phyloP scores from a whole-genome alignment of 306 rosid species.

The Pyrus betulifolia region DNA sequence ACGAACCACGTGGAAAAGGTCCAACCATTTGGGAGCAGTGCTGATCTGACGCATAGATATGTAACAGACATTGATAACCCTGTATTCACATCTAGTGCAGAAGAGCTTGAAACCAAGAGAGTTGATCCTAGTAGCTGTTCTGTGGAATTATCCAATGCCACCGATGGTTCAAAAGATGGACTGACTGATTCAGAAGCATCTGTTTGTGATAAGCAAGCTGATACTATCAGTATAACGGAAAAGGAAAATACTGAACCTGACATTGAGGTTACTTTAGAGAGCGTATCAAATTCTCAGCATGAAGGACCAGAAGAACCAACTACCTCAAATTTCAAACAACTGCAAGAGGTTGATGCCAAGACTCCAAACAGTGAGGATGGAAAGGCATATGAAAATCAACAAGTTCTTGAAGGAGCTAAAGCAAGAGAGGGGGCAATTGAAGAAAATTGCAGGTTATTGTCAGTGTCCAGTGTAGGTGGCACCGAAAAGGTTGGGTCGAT shows the following conservation, averaged over 20 bases:
- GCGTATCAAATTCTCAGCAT: constrained; percentile 31
- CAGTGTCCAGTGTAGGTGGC: constrained; percentile 18
- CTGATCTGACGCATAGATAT: constrained; percentile 25
- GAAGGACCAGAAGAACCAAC: constrained; percentile 28
- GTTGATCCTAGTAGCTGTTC: constrained; percentile 58
- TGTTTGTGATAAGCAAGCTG: constrained; percentile 49
- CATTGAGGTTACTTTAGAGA: constrained; percentile 32
- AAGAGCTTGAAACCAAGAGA: constrained; percentile 73
- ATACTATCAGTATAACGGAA: constrained; percentile 18
- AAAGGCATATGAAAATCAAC: constrained; percentile 12
- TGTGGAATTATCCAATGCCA: constrained; percentile 39
- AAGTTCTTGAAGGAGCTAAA: constrained; percentile 22
- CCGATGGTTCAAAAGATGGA: constrained; percentile 54
- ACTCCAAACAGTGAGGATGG: constrained; percentile 22
- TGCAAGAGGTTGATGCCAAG: constrained; percentile 31
- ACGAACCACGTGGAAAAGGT: constrained; percentile 32
- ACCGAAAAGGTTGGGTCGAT: constrained; percentile 28
- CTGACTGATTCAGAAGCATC: constrained; percentile 53
- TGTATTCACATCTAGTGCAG: constrained; percentile 33
- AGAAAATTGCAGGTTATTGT: constrained; percentile 25
- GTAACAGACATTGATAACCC: constrained; percentile 27
- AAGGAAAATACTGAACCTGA: constrained; percentile 25
- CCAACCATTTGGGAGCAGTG: constrained; percentile 34
- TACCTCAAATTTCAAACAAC: constrained; percentile 11
- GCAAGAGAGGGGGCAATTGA: constrained; percentile 20